Percentiles rank a stretch among this genome's conserved stretches.
Evolutionary conservation across 345 rosid genomes (phyloP).

Genomic region (Dovyalis caffra): DNA sequence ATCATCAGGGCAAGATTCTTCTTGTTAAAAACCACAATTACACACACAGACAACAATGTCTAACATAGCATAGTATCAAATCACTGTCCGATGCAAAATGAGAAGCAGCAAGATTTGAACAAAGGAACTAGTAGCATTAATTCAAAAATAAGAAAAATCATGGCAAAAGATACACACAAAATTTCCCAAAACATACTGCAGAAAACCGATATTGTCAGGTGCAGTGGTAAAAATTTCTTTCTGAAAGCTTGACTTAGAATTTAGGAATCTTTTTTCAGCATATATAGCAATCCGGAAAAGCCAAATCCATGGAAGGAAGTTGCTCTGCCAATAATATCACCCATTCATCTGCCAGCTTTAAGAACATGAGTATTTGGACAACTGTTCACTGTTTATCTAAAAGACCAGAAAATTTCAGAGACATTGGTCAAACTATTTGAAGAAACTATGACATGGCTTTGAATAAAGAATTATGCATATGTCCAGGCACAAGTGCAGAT

Average conservation of each 20-base stretch:
- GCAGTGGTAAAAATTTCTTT: background rate
- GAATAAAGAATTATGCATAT: background rate
- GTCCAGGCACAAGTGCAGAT: background rate
- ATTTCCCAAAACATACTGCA: background rate
- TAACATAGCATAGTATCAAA: background rate
- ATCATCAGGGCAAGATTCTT: slow-evolving; percentile 16
- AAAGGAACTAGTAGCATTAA: background rate
- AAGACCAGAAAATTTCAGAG: background rate
- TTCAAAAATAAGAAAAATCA: background rate
- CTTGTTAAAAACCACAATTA: slow-evolving; percentile 1
- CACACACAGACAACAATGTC: background rate
- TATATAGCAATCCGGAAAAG: background rate
- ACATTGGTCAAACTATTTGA: background rate
- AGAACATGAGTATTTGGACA: background rate
- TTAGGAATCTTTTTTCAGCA: background rate
- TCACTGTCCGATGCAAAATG: background rate
- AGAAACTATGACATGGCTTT: background rate
- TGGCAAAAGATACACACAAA: background rate
- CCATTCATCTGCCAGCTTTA: background rate
- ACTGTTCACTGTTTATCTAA: background rate
- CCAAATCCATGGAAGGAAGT: background rate
- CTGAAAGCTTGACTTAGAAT: background rate
- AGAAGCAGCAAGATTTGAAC: background rate
- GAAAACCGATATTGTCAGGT: background rate
- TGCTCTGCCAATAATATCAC: background rate